phyloP scores from a whole-genome alignment of 177 flowering plant genomes.

The Tripterygium wilfordii region DNA sequence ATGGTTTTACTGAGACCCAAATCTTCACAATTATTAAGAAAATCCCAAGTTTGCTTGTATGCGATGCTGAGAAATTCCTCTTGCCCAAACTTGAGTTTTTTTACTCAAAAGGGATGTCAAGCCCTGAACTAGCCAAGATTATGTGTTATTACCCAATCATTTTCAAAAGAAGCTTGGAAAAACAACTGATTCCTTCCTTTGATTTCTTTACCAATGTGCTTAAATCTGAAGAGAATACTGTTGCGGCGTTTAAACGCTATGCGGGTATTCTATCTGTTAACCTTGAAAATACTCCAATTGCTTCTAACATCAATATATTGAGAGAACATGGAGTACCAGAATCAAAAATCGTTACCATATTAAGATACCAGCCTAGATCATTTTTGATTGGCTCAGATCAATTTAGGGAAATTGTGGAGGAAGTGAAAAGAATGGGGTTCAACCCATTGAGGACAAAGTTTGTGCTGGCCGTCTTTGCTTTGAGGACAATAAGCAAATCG shows the following conservation, averaged over 20 bases:
- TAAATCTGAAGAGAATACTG: too few species aligned
- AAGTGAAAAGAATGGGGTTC: conserved; percentile 18
- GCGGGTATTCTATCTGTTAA: too few species aligned
- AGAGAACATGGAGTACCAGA: too few species aligned
- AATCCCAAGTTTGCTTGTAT: conserved; percentile 3
- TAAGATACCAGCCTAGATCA: not conserved
- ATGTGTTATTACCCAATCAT: conserved; percentile 4
- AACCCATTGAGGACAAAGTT: conserved; percentile 6
- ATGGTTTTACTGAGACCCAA: conserved; percentile 17
- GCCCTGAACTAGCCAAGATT: conserved; percentile 6
- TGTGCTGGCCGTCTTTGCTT: conserved; percentile 3
- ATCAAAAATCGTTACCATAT: not conserved
- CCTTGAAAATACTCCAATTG: too few species aligned
- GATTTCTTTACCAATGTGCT: too few species aligned
- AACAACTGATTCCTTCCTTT: too few species aligned
- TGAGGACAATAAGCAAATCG: conserved; percentile 1
- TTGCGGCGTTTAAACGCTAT: too few species aligned
- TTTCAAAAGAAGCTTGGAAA: too few species aligned
- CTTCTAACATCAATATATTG: conserved; percentile 12
- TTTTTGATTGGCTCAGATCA: not conserved
- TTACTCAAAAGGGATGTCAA: conserved; percentile 10
- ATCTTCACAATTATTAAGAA: conserved; percentile 5
- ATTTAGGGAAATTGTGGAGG: conserved; percentile 10
- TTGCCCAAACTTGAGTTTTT: conserved; percentile 27
- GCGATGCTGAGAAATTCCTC: conserved; percentile 11